These are phyloP conservation scores for Podospora australis DNA, from an alignment of 495 filamentous ascomycete genomes.

Conservation along the genomic window DNA sequence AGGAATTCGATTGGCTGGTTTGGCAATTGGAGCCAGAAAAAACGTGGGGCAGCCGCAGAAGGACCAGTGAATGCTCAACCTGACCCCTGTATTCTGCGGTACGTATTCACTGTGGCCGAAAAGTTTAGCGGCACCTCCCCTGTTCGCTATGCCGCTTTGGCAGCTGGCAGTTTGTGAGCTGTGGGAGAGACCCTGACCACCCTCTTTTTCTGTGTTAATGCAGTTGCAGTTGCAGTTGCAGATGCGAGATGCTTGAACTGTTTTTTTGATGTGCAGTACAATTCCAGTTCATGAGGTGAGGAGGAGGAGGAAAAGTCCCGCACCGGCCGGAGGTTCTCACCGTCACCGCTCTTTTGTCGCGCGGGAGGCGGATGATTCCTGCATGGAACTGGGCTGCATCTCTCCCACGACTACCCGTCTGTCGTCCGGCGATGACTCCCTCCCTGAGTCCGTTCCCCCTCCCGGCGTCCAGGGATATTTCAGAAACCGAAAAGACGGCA, in stretches of 20 bases:
- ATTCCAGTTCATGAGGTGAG: background rate
- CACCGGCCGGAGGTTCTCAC: too few relatives aligned
- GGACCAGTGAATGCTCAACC: too few relatives aligned
- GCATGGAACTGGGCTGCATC: too few relatives aligned
- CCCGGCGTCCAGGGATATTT: too few relatives aligned
- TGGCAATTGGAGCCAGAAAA: constrained; percentile 4
- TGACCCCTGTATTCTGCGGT: background rate
- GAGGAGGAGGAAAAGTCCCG: too few relatives aligned
- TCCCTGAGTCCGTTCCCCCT: too few relatives aligned
- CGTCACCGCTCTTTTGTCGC: constrained; percentile 22
- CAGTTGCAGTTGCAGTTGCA: too few relatives aligned
- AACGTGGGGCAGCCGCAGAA: constrained; percentile 16
- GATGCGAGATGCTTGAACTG: too few relatives aligned
- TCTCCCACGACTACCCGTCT: too few relatives aligned
- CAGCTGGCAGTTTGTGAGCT: constrained; percentile 9
- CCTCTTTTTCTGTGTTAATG: background rate
- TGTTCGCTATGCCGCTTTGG: constrained; percentile 3
- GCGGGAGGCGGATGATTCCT: too few relatives aligned
- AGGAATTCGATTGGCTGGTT: constrained; percentile 2
- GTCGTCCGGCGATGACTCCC: too few relatives aligned
- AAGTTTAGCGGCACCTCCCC: background rate
- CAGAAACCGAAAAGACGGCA: background rate
- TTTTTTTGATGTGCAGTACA: background rate
- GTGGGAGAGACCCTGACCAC: too few relatives aligned
- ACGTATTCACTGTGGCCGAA: background rate